Percentiles rank a stretch among this genome's conserved stretches.
phyloP scores from a whole-genome alignment of 1,139 yeast genomes.

The Sugiyamaella novakii region DNA sequence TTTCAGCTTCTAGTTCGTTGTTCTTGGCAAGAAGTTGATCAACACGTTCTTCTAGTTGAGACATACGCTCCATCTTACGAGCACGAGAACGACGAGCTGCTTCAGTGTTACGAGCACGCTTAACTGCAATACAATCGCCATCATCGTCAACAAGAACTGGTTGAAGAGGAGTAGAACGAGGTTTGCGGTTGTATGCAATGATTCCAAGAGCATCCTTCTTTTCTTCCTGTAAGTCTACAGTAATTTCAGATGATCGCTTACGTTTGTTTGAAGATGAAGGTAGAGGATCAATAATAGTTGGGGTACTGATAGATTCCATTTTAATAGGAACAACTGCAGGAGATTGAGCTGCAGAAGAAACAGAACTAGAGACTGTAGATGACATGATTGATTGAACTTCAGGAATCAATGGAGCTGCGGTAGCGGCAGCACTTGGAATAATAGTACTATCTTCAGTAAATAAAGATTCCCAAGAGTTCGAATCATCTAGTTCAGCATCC shows the following conservation, averaged over 20 bases:
- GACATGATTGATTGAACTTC: neutral
- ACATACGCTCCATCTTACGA: slow-evolving; percentile 91
- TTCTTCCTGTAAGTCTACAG: slow-evolving; percentile 24
- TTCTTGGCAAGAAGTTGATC: slow-evolving; percentile 56
- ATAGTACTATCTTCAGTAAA: slow-evolving; percentile 29
- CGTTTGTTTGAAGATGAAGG: slow-evolving; percentile 15
- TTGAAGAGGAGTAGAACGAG: slow-evolving; percentile 50
- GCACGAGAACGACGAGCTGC: slow-evolving; percentile 98
- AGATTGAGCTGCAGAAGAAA: slow-evolving; percentile 1
- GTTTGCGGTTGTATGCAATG: slow-evolving; percentile 45
- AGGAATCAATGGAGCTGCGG: slow-evolving; percentile 8
- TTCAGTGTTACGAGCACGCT: slow-evolving; percentile 95
- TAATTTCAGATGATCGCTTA: slow-evolving; percentile 22
- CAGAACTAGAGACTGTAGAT: neutral
- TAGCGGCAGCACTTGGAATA: slow-evolving; percentile 5
- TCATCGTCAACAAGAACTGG: slow-evolving; percentile 61
- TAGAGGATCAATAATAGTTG: slow-evolving; percentile 19
- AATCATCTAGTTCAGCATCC: slow-evolving; percentile 37
- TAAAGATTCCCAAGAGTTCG: slow-evolving; percentile 41
- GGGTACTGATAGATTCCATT: slow-evolving; percentile 19
- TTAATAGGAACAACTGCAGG: neutral
- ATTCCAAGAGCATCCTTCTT: slow-evolving; percentile 45
- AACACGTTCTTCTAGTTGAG: slow-evolving; percentile 78
- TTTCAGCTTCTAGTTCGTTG: slow-evolving; percentile 38
- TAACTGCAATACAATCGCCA: slow-evolving; percentile 63